These are phyloP conservation scores for Colletotrichum euphorbiae DNA, from an alignment of 2,329 filamentous ascomycete species.

Conservation along the genomic window DNA sequence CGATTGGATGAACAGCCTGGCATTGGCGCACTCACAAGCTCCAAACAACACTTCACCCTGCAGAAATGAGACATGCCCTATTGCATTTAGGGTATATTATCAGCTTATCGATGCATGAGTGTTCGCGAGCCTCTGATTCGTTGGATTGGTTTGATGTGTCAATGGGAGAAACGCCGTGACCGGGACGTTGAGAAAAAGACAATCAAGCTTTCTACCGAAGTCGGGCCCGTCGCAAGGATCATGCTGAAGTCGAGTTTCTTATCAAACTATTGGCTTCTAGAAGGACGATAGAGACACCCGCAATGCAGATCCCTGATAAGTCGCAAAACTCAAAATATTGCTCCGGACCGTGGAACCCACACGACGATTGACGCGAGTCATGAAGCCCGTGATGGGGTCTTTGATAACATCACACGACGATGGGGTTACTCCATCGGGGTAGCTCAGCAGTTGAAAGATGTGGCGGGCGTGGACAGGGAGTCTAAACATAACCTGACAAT, in stretches of 20 bases:
- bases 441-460: slow-evolving; percentile 3
- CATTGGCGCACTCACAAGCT: not conserved
- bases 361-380: slow-evolving; percentile 26
- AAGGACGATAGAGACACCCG: not conserved
- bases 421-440: not conserved
- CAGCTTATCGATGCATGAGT: slow-evolving; percentile 18
- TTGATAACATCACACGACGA: slow-evolving; percentile 15
- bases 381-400: not conserved
- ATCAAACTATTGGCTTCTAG: slow-evolving; percentile 12
- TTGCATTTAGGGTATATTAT: slow-evolving; percentile 23
- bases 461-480: not conserved
- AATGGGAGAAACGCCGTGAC: not conserved
- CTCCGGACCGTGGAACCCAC: slow-evolving; percentile 20
- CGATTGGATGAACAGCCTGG: slow-evolving; percentile 32
- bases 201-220: slow-evolving; percentile 9
- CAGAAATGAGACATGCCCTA: not conserved
- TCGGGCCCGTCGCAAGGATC: slow-evolving; percentile 3
- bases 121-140: slow-evolving; percentile 31
- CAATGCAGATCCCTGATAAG: slow-evolving; percentile 9
- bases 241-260: not conserved
- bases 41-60: not conserved
- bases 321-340: slow-evolving; percentile 2
- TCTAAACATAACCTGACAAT: too few relatives aligned
- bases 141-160: not conserved
- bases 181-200: not conserved